A percentile compares a stretch with the other conserved stretches of the same genome.
These are phyloP conservation scores for Phytomonas sp. DNA, from an alignment of 208 protist species.

Conservation along the genomic window DNA sequence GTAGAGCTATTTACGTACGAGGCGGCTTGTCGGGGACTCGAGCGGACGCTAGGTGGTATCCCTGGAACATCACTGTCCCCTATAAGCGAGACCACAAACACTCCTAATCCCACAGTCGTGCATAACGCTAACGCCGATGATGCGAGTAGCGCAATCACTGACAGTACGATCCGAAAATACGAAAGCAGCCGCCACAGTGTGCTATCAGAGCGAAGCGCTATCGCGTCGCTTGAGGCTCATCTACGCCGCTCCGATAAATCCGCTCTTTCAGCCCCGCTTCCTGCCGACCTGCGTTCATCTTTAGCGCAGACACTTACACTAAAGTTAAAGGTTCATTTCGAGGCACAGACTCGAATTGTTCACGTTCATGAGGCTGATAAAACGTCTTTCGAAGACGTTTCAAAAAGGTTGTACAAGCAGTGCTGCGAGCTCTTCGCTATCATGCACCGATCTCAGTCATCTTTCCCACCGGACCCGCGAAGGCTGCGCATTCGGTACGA, in stretches of 20 bases:
- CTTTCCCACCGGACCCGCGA: constrained; percentile 11
- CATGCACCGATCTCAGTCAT: constrained; percentile 19
- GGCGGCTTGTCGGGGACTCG: too few species aligned
- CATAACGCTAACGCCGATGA: too few species aligned
- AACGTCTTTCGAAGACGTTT: constrained; percentile 38
- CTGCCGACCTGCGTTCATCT: constrained; percentile 33
- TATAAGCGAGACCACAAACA: too few species aligned
- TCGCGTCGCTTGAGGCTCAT: too few species aligned
- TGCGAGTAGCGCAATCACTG: too few species aligned
- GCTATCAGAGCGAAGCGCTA: too few species aligned
- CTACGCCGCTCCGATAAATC: constrained; percentile 27
- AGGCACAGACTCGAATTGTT: constrained; percentile 55
- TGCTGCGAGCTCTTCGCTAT: constrained; percentile 18
- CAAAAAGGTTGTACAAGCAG: constrained; percentile 39
- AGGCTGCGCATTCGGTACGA: constrained; percentile 72
- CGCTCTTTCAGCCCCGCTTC: constrained; percentile 27
- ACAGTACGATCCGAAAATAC: too few species aligned
- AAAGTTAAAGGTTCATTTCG: constrained; percentile 71
- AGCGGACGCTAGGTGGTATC: too few species aligned
- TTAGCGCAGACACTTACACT: constrained; percentile 30
- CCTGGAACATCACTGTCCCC: too few species aligned
- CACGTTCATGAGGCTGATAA: constrained; percentile 28
- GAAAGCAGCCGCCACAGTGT: too few species aligned
- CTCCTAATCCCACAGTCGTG: too few species aligned
- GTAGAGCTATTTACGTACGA: too few species aligned